Evolutionary conservation across 1,139 yeast species (phyloP).

Genomic region (Dujonia santamariae): DNA sequence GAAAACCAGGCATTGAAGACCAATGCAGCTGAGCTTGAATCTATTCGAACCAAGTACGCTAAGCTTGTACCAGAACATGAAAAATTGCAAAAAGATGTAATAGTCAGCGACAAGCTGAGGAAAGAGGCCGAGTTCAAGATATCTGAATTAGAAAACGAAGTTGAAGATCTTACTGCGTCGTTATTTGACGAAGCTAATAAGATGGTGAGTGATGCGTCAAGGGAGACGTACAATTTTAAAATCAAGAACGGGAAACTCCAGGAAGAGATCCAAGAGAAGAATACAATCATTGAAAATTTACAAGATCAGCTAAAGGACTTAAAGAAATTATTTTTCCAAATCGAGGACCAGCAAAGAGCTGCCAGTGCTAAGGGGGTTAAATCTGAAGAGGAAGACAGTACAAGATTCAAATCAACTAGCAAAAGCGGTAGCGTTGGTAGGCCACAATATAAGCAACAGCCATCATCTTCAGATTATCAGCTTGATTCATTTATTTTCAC

Average conservation of each 20-base stretch:
- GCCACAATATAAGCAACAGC: conserved; percentile 14
- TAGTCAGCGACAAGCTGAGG: conserved; percentile 32
- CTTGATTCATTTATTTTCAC: conserved; percentile 43
- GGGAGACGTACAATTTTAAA: conserved; percentile 53
- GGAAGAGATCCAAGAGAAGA: conserved; percentile 71
- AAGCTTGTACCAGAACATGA: conserved; percentile 26
- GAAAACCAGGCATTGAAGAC: conserved; percentile 26
- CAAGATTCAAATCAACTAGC: conserved; percentile 8
- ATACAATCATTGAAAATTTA: conserved; percentile 60
- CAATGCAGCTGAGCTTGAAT: conserved; percentile 16
- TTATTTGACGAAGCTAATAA: conserved; percentile 77
- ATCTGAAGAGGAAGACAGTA: conserved; percentile 10
- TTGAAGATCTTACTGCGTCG: conserved; percentile 74
- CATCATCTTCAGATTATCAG: too few relatives aligned
- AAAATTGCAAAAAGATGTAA: conserved; percentile 31
- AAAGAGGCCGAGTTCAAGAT: conserved; percentile 58
- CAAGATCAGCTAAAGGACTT: conserved; percentile 70
- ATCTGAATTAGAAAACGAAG: conserved; percentile 59
- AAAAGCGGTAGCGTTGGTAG: background rate
- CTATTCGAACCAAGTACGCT: conserved; percentile 26
- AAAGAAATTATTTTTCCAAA: conserved; percentile 47
- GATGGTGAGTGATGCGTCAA: conserved; percentile 72
- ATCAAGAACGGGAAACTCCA: conserved; percentile 54
- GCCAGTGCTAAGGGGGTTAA: conserved; percentile 10
- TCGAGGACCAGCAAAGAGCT: conserved; percentile 31